These are phyloP conservation scores for Lachancea meyersii DNA, from an alignment of 805 yeast genomes.

Conservation along the genomic window DNA sequence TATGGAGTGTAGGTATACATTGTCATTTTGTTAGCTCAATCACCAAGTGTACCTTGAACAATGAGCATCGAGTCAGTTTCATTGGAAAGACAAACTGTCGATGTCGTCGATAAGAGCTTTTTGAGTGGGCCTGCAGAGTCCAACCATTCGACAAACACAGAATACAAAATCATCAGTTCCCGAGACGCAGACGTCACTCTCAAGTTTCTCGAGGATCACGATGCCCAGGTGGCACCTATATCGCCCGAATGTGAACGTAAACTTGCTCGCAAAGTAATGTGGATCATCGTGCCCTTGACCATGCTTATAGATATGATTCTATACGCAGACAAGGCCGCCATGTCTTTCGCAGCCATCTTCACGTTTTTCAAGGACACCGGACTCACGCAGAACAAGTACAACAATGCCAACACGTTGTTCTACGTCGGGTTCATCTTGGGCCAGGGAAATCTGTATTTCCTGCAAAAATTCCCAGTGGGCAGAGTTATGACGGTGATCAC, in stretches of 20 bases:
- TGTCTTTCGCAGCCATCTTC: constrained; percentile 43
- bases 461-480: constrained; percentile 41
- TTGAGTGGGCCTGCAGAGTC: neutral
- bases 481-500: constrained; percentile 35
- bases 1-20: no score
- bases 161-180: constrained; percentile 24
- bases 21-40: no score
- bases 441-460: constrained; percentile 39
- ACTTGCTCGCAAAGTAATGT: constrained; percentile 35
- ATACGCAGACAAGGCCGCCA: constrained; percentile 47
- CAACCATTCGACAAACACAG: constrained; percentile 1
- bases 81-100: no score
- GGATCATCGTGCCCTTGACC: constrained; percentile 35
- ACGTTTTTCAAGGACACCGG: constrained; percentile 44
- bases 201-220: constrained; percentile 34
- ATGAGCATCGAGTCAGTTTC: no score
- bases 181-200: constrained; percentile 39
- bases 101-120: neutral
- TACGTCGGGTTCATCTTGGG: constrained; percentile 47
- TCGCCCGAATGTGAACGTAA: constrained; percentile 40
- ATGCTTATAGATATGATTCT: constrained; percentile 38
- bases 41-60: no score
- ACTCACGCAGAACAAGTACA: constrained; percentile 39
- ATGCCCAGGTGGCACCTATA: constrained; percentile 33
- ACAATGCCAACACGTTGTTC: constrained; percentile 46